Percentiles rank a stretch among this genome's conserved stretches.
These are phyloP conservation scores for Cyberlindnera meyerae DNA, from an alignment of 805 yeast genomes.

Conservation along the genomic window DNA sequence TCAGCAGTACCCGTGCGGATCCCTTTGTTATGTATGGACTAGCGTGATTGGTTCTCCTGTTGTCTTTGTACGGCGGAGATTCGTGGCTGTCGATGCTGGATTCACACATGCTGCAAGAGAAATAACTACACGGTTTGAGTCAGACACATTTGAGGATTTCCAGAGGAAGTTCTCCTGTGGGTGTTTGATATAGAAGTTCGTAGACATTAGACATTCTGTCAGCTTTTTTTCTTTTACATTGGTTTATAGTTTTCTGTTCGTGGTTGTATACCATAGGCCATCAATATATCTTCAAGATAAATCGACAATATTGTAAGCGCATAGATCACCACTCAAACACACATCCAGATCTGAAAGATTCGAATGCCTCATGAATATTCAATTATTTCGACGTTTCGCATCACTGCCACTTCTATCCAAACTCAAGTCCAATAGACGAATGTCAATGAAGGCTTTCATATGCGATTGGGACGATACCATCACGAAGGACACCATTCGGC, in stretches of 20 bases:
- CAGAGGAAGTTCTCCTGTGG: conserved; percentile 17
- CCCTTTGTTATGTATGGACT: neutral
- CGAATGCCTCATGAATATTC: too few relatives aligned
- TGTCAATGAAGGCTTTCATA: conserved; percentile 29
- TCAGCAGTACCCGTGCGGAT: conserved; percentile 16
- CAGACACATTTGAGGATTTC: conserved; percentile 20
- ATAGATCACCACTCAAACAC: neutral
- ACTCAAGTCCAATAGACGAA: too few relatives aligned
- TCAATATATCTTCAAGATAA: too few relatives aligned
- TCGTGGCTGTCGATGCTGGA: conserved; percentile 7
- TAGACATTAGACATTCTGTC: conserved; percentile 20
- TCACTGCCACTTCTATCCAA: too few relatives aligned
- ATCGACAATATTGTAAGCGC: too few relatives aligned
- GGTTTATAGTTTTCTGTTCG: neutral
- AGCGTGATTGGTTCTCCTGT: neutral
- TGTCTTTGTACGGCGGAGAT: neutral
- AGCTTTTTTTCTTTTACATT: neutral
- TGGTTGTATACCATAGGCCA: neutral
- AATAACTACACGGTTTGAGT: conserved; percentile 30
- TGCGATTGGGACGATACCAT: conserved; percentile 69
- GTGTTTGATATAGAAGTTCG: conserved; percentile 30
- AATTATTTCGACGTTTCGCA: too few relatives aligned
- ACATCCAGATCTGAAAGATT: too few relatives aligned
- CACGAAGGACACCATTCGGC: conserved; percentile 51
- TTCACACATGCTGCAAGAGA: conserved; percentile 20